These are phyloP conservation scores for Zymoseptoria passerinii DNA, from an alignment of 2,329 filamentous ascomycete species.

Conservation along the genomic window DNA sequence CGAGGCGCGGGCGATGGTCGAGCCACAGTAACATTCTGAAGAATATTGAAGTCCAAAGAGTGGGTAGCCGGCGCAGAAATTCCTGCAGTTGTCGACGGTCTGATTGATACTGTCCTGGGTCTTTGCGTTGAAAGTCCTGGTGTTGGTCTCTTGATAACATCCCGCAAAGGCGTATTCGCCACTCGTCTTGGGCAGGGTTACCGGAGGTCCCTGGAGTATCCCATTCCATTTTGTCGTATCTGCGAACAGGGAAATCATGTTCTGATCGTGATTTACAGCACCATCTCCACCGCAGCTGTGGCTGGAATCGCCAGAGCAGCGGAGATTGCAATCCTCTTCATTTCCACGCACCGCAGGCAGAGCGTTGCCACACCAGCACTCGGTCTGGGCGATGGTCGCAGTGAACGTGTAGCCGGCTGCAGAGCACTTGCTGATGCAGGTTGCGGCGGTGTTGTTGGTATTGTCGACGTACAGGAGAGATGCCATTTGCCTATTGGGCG, in stretches of 20 bases:
- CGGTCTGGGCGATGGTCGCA: constrained; percentile 17
- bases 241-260: constrained; percentile 12
- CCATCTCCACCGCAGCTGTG: constrained; percentile 17
- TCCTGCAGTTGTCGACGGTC: constrained; percentile 32
- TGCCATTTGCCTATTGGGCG: constrained; percentile 9
- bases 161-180: constrained; percentile 19
- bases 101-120: constrained; percentile 20
- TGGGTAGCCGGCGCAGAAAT: constrained; percentile 23
- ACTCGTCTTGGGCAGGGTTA: constrained; percentile 16
- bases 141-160: constrained; percentile 21
- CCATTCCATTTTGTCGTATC: constrained; percentile 20
- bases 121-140: constrained; percentile 12
- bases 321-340: constrained; percentile 18
- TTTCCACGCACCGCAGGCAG: constrained; percentile 12
- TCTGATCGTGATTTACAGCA: neutral
- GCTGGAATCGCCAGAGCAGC: constrained; percentile 21
- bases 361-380: constrained; percentile 27
- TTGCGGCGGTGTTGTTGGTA: constrained; percentile 15
- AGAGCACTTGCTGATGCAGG: constrained; percentile 18
- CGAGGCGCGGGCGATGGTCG: neutral
- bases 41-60: constrained; percentile 32
- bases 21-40: constrained; percentile 11
- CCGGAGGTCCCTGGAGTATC: constrained; percentile 19
- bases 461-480: constrained; percentile 12
- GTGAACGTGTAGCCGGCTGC: constrained; percentile 23